Conservation (phyloP, 2,329 filamentous ascomycete genomes). For the Alternaria ventricosa region DNA sequence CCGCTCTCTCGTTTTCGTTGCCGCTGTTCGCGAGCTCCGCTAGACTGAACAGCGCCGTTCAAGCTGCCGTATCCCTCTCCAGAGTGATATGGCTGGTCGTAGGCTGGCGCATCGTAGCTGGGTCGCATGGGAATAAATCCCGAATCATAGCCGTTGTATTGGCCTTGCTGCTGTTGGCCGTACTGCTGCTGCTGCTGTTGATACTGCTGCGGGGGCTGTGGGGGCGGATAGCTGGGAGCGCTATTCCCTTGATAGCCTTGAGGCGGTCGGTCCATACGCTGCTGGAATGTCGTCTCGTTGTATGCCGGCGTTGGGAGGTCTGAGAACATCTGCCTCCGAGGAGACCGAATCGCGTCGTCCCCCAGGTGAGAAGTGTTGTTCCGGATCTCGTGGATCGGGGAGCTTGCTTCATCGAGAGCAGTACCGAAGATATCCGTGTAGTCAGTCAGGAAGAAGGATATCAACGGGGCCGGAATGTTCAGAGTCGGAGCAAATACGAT, state of each 20-base stretch:
- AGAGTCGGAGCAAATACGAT: slow-evolving; percentile 98
- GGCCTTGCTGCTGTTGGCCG: slow-evolving; percentile 31
- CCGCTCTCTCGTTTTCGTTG: slow-evolving; percentile 47
- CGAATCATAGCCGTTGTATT: slow-evolving; percentile 52
- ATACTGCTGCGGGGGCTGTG: slow-evolving; percentile 29
- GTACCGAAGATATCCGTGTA: slow-evolving; percentile 84
- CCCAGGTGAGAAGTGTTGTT: slow-evolving; percentile 51
- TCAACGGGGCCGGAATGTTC: slow-evolving; percentile 93
- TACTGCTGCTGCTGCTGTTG: slow-evolving; percentile 27
- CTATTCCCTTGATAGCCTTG: slow-evolving; percentile 27
- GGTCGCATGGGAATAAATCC: slow-evolving; percentile 61
- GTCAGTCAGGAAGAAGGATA: slow-evolving; percentile 91
- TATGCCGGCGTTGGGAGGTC: slow-evolving; percentile 70
- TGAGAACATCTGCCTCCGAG: slow-evolving; percentile 69
- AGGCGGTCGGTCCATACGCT: slow-evolving; percentile 34
- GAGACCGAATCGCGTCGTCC: slow-evolving; percentile 67
- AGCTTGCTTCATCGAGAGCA: slow-evolving; percentile 63
- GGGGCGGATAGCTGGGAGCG: slow-evolving; percentile 34
- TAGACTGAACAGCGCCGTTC: slow-evolving; percentile 38
- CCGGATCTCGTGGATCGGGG: slow-evolving; percentile 55
- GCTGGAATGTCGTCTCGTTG: slow-evolving; percentile 61
- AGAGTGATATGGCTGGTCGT: slow-evolving; percentile 36
- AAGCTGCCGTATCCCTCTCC: slow-evolving; percentile 45
- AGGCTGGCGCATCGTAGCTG: slow-evolving; percentile 52
- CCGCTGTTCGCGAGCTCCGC: slow-evolving; percentile 38